phyloP scores from a whole-genome alignment of 805 yeast species.

The Geotrichum ghanense region DNA sequence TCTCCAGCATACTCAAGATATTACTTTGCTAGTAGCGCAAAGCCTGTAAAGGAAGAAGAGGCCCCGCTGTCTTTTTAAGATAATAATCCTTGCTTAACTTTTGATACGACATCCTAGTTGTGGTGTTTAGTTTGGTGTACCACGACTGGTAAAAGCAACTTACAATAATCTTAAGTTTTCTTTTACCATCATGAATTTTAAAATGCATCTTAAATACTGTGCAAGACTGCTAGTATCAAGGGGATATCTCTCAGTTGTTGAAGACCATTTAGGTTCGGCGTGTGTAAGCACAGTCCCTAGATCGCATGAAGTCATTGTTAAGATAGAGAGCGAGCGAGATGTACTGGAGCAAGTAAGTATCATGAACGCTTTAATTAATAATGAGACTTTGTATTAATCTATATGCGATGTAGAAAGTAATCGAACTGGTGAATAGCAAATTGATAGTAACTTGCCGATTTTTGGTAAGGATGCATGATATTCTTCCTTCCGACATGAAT shows the following conservation, averaged over 20 bases:
- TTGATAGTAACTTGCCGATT: too few species aligned
- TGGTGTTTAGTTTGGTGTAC: too few species aligned
- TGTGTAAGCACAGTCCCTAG: neutral
- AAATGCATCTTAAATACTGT: neutral
- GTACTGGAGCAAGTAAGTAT: neutral
- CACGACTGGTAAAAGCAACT: too few species aligned
- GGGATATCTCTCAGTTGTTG: neutral
- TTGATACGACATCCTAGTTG: neutral
- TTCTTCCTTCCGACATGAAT: too few species aligned
- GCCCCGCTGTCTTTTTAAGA: neutral
- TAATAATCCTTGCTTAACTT: too few species aligned
- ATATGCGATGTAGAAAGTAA: too few species aligned
- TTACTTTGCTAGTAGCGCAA: conserved; percentile 5
- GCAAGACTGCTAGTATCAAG: neutral
- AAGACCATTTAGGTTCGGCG: neutral
- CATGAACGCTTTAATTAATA: too few species aligned
- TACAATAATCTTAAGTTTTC: neutral
- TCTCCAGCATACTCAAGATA: conserved; percentile 11
- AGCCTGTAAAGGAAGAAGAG: neutral
- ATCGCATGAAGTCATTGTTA: neutral
- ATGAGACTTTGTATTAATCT: too few species aligned
- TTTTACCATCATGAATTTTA: neutral
- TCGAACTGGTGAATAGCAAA: neutral
- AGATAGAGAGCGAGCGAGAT: neutral
- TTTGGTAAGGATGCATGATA: too few species aligned